Conservation (phyloP, 192 early-diverging fungal genomes). For the Backusella tarrabulga region DNA sequence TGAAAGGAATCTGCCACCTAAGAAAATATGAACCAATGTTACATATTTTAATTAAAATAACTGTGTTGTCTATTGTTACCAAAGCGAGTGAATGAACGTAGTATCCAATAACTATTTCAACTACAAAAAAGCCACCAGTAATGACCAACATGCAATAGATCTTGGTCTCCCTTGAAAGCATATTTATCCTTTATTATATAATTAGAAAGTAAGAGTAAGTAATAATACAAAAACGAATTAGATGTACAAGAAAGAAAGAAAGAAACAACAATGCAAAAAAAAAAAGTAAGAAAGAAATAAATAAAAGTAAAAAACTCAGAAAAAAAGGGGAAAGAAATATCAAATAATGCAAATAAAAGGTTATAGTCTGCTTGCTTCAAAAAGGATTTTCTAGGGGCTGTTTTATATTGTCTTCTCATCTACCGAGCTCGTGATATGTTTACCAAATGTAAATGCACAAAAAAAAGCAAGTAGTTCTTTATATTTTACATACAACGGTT, state of each 20-base stretch:
- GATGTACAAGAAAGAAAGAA: conserved; percentile 2
- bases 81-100: conserved; percentile 75
- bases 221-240: neutral
- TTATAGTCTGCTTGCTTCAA: neutral
- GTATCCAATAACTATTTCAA: conserved; percentile 81
- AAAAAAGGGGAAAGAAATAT: neutral
- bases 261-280: neutral
- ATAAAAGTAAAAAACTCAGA: neutral
- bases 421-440: neutral
- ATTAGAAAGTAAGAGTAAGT: neutral
- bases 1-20: conserved; percentile 89
- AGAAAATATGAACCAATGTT: neutral
- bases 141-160: conserved; percentile 46
- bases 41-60: conserved; percentile 1
- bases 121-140: conserved; percentile 70
- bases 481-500: conserved; percentile 1
- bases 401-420: conserved; percentile 1
- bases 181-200: neutral
- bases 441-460: neutral
- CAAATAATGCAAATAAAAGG: neutral
- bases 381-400: neutral
- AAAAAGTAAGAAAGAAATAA: neutral
- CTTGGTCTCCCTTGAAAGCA: neutral
- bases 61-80: neutral
- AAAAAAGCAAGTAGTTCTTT: neutral